Conservation (phyloP, 2,329 filamentous ascomycete species). For the Lojkania enalia region DNA sequence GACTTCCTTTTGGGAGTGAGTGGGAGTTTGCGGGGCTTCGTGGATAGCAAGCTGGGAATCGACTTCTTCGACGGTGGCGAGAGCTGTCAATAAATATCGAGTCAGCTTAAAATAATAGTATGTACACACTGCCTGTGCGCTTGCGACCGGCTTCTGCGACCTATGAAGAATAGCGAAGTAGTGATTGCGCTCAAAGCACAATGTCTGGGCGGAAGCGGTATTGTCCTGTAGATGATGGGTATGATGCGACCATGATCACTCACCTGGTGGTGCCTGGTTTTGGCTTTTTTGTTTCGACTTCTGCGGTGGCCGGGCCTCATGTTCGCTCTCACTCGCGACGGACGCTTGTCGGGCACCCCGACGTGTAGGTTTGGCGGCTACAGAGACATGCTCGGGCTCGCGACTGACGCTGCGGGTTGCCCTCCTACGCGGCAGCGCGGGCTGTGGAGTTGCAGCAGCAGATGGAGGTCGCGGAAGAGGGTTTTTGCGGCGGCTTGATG, state of each 20-base stretch:
- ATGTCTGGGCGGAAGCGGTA: too few species aligned
- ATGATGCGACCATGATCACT: too few species aligned
- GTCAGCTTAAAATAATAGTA: slow-evolving; percentile 1
- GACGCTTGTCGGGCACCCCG: slow-evolving; percentile 34
- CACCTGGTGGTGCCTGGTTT: slow-evolving; percentile 32
- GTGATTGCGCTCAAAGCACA: too few species aligned
- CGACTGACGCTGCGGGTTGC: slow-evolving; percentile 47
- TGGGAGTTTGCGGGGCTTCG: slow-evolving; percentile 30
- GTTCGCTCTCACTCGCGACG: slow-evolving; percentile 29
- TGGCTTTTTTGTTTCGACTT: slow-evolving; percentile 25
- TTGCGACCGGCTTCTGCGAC: too few species aligned
- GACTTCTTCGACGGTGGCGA: slow-evolving; percentile 39
- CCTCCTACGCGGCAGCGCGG: slow-evolving; percentile 30
- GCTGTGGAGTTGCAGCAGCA: slow-evolving; percentile 20
- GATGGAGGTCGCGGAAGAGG: slow-evolving; percentile 34
- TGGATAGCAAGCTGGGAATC: slow-evolving; percentile 27
- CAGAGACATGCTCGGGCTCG: slow-evolving; percentile 33
- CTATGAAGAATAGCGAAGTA: too few species aligned
- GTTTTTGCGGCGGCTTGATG: slow-evolving; percentile 40
- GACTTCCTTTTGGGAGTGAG: slow-evolving; percentile 11
- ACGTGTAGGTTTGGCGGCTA: slow-evolving; percentile 25
- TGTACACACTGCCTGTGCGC: too few species aligned
- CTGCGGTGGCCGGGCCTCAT: slow-evolving; percentile 20
- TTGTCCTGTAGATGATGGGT: too few species aligned
- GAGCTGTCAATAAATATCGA: slow-evolving; percentile 29